Conservation (phyloP, 2,329 filamentous ascomycete genomes). For the Microsporum ferrugineum region DNA sequence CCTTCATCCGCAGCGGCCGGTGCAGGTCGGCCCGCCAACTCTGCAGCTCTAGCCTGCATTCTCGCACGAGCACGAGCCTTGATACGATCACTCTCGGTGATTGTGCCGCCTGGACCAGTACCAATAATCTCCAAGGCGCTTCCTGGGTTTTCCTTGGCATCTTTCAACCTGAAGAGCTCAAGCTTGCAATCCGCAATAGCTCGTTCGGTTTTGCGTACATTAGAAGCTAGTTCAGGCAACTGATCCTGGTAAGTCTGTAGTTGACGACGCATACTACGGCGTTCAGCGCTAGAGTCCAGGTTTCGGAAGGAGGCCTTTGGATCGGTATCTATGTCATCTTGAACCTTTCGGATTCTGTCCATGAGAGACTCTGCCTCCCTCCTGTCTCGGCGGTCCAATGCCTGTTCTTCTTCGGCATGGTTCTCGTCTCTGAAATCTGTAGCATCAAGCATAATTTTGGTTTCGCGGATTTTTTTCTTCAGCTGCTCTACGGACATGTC, state of each 20-base stretch:
- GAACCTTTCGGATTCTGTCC: conserved; percentile 76
- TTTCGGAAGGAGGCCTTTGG: conserved; percentile 61
- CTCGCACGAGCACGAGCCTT: conserved; percentile 93
- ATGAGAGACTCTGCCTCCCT: conserved; percentile 91
- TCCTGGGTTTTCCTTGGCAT: conserved; percentile 81
- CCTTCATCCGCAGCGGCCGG: conserved; percentile 55
- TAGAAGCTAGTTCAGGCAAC: conserved; percentile 80
- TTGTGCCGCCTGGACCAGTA: conserved; percentile 76
- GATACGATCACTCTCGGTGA: conserved; percentile 87
- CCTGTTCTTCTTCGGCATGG: conserved; percentile 78
- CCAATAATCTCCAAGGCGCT: conserved; percentile 74
- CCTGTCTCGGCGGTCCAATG: conserved; percentile 77
- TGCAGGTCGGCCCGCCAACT: conserved; percentile 73
- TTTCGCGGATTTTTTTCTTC: conserved; percentile 84
- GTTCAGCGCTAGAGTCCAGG: conserved; percentile 77
- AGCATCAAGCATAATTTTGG: conserved; percentile 85
- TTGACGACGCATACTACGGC: conserved; percentile 74
- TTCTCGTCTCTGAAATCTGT: conserved; percentile 95
- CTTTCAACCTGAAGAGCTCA: conserved; percentile 84
- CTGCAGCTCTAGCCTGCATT: conserved; percentile 96
- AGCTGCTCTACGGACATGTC: conserved; percentile 79
- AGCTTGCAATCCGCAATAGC: conserved; percentile 83
- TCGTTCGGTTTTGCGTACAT: conserved; percentile 81
- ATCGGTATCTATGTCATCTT: conserved; percentile 89
- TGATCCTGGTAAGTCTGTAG: conserved; percentile 80